Evolutionary conservation across 257 asterid species (phyloP).

Genomic region (Gardenia jasminoides): DNA sequence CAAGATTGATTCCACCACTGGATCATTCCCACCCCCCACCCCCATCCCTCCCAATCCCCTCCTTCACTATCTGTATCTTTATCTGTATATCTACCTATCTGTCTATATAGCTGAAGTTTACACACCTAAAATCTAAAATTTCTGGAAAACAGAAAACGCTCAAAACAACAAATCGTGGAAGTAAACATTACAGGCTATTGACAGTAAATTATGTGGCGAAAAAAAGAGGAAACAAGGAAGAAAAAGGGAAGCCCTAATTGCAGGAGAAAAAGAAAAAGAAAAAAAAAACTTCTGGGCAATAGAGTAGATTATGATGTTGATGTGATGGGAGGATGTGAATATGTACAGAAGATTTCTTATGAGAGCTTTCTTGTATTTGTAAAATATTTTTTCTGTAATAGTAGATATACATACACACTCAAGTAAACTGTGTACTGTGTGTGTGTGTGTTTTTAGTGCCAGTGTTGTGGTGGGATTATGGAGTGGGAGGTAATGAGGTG

Average conservation of each 20-base stretch:
- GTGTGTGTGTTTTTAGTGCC: too few relatives aligned
- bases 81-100: slow-evolving; percentile 6
- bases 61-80: slow-evolving; percentile 13
- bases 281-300: not conserved
- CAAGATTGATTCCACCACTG: slow-evolving; percentile 71
- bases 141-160: not conserved
- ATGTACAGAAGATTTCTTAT: not conserved
- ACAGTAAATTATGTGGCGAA: not conserved
- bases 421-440: not conserved
- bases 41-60: slow-evolving; percentile 57
- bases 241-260: slow-evolving; percentile 4
- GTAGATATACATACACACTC: not conserved
- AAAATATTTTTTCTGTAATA: not conserved
- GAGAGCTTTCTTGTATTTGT: too few relatives aligned
- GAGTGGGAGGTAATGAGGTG: not conserved
- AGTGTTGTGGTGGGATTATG: not conserved
- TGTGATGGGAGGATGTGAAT: not conserved
- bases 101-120: slow-evolving; percentile 1
- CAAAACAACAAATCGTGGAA: slow-evolving; percentile 7
- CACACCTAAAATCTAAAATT: slow-evolving; percentile 15
- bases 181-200: not conserved
- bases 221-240: not conserved
- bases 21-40: slow-evolving; percentile 76
- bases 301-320: not conserved
- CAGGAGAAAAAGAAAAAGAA: not conserved